Conservation (phyloP, 495 filamentous ascomycete species). For the Massariosphaeria phaeospora region DNA sequence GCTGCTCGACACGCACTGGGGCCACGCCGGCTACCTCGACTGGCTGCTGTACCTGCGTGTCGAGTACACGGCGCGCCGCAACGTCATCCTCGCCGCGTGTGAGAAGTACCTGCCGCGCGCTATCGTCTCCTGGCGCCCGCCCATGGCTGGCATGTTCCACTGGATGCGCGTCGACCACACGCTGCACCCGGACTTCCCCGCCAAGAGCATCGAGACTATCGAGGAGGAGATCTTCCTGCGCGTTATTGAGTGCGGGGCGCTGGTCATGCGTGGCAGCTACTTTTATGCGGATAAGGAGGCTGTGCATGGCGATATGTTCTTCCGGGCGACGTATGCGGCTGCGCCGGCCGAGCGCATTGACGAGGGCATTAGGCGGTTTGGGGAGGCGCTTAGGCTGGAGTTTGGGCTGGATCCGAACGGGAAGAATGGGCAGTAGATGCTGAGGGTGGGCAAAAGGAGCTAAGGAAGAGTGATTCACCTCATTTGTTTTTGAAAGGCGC, state of each 20-base stretch:
- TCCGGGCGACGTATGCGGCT: slow-evolving; percentile 84
- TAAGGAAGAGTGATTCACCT: too few species aligned
- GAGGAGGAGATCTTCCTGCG: slow-evolving; percentile 81
- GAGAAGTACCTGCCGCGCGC: slow-evolving; percentile 71
- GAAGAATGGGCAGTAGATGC: slow-evolving; percentile 19
- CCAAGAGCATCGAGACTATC: slow-evolving; percentile 58
- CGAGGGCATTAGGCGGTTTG: slow-evolving; percentile 73
- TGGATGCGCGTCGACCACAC: slow-evolving; percentile 78
- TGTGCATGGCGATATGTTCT: slow-evolving; percentile 61
- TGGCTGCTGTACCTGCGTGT: slow-evolving; percentile 84
- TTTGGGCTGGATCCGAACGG: slow-evolving; percentile 45
- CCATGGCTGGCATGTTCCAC: slow-evolving; percentile 94
- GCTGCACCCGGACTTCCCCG: slow-evolving; percentile 58
- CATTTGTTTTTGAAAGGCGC: too few species aligned
- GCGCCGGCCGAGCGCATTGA: slow-evolving; percentile 68
- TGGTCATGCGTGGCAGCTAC: slow-evolving; percentile 81
- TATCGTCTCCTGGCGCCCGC: slow-evolving; percentile 76
- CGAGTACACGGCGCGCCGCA: slow-evolving; percentile 73
- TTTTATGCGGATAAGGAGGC: slow-evolving; percentile 62
- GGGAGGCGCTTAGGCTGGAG: slow-evolving; percentile 58
- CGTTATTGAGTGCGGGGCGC: slow-evolving; percentile 63
- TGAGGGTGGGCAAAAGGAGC: too few species aligned
- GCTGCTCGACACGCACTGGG: slow-evolving; percentile 90
- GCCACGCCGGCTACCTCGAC: slow-evolving; percentile 81
- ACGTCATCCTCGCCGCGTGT: slow-evolving; percentile 75